A percentile compares a stretch with the other conserved stretches of the same genome.
Evolutionary conservation across 306 rosid genomes (phyloP).

Genomic region (Nissolia schottii): DNA sequence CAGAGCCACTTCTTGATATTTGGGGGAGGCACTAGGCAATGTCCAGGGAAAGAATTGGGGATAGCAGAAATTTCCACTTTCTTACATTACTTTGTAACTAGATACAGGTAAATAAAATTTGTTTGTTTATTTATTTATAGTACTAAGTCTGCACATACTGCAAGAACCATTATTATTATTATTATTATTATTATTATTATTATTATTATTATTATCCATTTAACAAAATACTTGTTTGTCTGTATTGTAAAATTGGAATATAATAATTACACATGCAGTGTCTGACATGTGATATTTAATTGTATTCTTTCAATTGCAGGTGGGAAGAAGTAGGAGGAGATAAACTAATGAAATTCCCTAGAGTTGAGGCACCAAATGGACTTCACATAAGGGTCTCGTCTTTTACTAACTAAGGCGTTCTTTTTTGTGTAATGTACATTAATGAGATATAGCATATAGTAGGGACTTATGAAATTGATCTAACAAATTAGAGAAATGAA

Average conservation of each 20-base stretch:
- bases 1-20: slow-evolving; percentile 67
- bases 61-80: slow-evolving; percentile 90
- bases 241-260: background rate
- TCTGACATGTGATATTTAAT: slow-evolving; percentile 22
- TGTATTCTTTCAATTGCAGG: slow-evolving; percentile 54
- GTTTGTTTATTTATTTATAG: too few relatives aligned
- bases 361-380: slow-evolving; percentile 98
- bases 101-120: slow-evolving; percentile 97
- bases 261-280: background rate
- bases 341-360: slow-evolving; percentile 84
- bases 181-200: too few relatives aligned
- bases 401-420: slow-evolving; percentile 40
- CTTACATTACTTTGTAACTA: slow-evolving; percentile 87
- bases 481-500: slow-evolving; percentile 47
- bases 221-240: slow-evolving; percentile 4
- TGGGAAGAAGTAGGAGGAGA: slow-evolving; percentile 99
- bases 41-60: slow-evolving; percentile 95
- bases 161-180: too few relatives aligned
- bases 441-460: slow-evolving; percentile 28
- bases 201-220: background rate
- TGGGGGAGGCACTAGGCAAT: slow-evolving; percentile 94
- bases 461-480: slow-evolving; percentile 35
- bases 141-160: background rate
- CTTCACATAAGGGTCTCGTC: slow-evolving; percentile 78
- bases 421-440: slow-evolving; percentile 43